phyloP scores from a whole-genome alignment of 495 filamentous ascomycete species.

The Penicillium mononematosum region DNA sequence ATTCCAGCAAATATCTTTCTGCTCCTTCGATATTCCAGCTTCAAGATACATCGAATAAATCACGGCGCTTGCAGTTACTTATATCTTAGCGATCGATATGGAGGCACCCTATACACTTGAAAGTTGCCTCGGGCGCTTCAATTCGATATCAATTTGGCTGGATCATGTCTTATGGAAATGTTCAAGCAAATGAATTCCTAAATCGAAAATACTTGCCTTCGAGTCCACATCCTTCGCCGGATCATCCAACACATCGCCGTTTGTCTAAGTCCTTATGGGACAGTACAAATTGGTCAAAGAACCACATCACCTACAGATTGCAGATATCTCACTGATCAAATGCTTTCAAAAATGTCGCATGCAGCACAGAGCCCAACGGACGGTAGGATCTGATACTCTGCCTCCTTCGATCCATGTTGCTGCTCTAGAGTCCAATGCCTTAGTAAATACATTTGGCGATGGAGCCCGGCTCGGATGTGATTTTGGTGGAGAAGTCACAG shows the following conservation, averaged over 20 bases:
- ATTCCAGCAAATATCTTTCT: neutral
- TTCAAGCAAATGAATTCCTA: no score
- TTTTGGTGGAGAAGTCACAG: conserved; percentile 50
- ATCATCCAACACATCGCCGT: neutral
- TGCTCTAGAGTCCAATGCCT: conserved; percentile 24
- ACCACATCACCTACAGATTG: neutral
- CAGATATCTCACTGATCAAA: conserved; percentile 2
- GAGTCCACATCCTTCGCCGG: neutral
- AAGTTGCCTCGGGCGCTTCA: neutral
- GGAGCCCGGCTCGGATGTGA: conserved; percentile 50
- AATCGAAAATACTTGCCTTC: no score
- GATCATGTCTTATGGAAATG: no score
- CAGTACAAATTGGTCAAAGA: conserved; percentile 6
- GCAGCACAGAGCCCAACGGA: conserved; percentile 36
- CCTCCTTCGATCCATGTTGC: neutral
- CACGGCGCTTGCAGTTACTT: neutral
- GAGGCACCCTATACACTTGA: neutral
- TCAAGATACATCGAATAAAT: neutral
- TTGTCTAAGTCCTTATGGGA: conserved; percentile 8
- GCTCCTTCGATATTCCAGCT: neutral
- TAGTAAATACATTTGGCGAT: conserved; percentile 32
- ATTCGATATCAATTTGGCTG: neutral
- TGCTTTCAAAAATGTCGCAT: conserved; percentile 28
- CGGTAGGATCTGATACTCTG: conserved; percentile 12
- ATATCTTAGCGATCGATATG: neutral